Percentiles rank a stretch among this genome's conserved stretches.
These are phyloP conservation scores for Whalleya microplaca DNA, from an alignment of 2,329 filamentous ascomycete species.

Conservation along the genomic window DNA sequence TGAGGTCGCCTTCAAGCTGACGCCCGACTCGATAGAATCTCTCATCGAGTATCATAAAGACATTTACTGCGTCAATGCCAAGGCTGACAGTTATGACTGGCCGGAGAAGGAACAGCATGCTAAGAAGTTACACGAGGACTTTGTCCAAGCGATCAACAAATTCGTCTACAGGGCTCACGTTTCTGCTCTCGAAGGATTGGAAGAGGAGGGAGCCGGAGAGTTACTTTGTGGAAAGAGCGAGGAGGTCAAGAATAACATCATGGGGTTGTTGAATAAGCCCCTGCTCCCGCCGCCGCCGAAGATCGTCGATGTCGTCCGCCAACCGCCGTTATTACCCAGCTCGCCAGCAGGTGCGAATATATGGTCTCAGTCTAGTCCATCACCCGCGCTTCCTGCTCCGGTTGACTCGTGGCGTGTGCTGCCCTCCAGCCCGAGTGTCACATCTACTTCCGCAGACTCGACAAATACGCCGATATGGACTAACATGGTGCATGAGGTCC, in stretches of 20 bases:
- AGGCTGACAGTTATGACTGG: slow-evolving; percentile 91
- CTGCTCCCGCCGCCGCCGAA: slow-evolving; percentile 85
- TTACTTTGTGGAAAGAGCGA: slow-evolving; percentile 89
- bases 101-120: slow-evolving; percentile 93
- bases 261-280: slow-evolving; percentile 81
- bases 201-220: slow-evolving; percentile 95
- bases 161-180: slow-evolving; percentile 93
- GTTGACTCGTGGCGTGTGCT: slow-evolving; percentile 91
- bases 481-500: slow-evolving; percentile 75
- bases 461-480: slow-evolving; percentile 73
- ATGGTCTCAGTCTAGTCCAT: slow-evolving; percentile 76
- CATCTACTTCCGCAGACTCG: slow-evolving; percentile 71
- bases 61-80: slow-evolving; percentile 87
- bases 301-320: slow-evolving; percentile 86
- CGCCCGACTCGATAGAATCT: slow-evolving; percentile 88
- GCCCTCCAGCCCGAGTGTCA: slow-evolving; percentile 82
- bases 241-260: slow-evolving; percentile 87
- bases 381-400: slow-evolving; percentile 67
- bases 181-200: slow-evolving; percentile 87
- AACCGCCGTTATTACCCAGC: slow-evolving; percentile 83
- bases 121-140: slow-evolving; percentile 97
- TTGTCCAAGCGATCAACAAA: slow-evolving; percentile 94
- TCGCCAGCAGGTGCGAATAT: slow-evolving; percentile 73
- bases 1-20: slow-evolving; percentile 98
- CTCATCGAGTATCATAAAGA: slow-evolving; percentile 97